Percentiles rank a stretch among this genome's conserved stretches.
phyloP scores from a whole-genome alignment of 495 filamentous ascomycete species.

The Penicillium lividum region DNA sequence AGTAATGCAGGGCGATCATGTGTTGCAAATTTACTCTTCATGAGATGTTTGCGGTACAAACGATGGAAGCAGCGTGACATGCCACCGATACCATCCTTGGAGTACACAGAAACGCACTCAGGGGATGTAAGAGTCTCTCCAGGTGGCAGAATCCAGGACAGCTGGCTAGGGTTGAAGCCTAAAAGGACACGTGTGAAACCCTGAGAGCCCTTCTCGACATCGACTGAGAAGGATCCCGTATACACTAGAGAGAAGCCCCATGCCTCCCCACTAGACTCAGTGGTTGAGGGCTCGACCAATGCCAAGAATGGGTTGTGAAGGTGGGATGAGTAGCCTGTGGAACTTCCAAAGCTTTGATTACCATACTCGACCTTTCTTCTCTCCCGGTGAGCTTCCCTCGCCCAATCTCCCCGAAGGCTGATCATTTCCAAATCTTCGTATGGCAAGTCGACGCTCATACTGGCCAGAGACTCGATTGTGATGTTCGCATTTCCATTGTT shows the following conservation, averaged over 20 bases:
- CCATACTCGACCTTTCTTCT: conserved; percentile 39
- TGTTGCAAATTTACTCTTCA: conserved; percentile 51
- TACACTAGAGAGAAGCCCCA: conserved; percentile 59
- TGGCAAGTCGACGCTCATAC: conserved; percentile 54
- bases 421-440: conserved; percentile 57
- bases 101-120: conserved; percentile 56
- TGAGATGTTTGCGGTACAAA: conserved; percentile 56
- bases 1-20: conserved; percentile 50
- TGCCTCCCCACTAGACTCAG: conserved; percentile 52
- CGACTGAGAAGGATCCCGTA: conserved; percentile 51
- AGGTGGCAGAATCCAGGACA: conserved; percentile 46
- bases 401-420: conserved; percentile 54
- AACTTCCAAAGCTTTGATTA: conserved; percentile 46
- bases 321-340: conserved; percentile 54
- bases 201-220: conserved; percentile 57
- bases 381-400: conserved; percentile 45
- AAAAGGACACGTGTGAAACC: conserved; percentile 52
- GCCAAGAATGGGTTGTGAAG: conserved; percentile 57
- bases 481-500: conserved; percentile 50
- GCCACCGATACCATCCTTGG: conserved; percentile 50
- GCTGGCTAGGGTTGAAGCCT: conserved; percentile 52
- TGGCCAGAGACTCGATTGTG: conserved; percentile 49
- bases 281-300: conserved; percentile 49
- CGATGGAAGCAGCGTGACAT: conserved; percentile 56
- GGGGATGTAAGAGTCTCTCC: conserved; percentile 53